Evolutionary conservation across 805 yeast genomes (phyloP), one percentile per base, ranked within the genome.

Genomic region (Ogataea pilisensis): DNA sequence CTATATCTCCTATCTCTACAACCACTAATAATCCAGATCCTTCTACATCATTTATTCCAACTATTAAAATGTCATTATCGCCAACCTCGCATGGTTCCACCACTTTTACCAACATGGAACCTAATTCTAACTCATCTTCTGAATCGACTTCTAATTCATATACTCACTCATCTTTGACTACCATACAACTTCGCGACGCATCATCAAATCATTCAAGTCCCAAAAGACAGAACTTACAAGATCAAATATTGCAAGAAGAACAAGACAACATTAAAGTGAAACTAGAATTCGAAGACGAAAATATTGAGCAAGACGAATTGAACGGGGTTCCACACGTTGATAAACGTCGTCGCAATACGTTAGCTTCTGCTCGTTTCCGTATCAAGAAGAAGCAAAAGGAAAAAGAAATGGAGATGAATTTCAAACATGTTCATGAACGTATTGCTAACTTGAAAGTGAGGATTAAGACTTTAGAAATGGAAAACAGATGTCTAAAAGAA

Each of bases 291-390:
- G 21, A 27, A 11, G n/a, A 33, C 19, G 22, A 33, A 5, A 13
- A 14, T 20, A 5, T n/a, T 16, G 11, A 34, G 14, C 16, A 31
- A 12, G 34, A 20, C 19, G 34, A 19, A 19, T 12, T 18, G 8
- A 20, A 19, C 12, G 34, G 24, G 13, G 30, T 14, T 7, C 34
- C 39, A 4, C 34, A 31, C 16, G 28, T 31, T 6, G 82, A 77
- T 45, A 79, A 78, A 53, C 67, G 80, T 46, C 65, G 75, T 42
- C 65, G 83, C 46, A 79, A 78, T 54, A 77, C 85, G 2, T 78
- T 79, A 4, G 87, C 87, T 0, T 72, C 79, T 34, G 85, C 85
- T 0, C 61, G 84, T 38, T 80, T 80, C 59, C 61, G 86, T 48
- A 66, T 75, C 33, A 80, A 80, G 61, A 78, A 78, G 68, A 79